Evolutionary conservation across 768 basidiomycete species (phyloP).

Genomic region (Hericium rajendrae): DNA sequence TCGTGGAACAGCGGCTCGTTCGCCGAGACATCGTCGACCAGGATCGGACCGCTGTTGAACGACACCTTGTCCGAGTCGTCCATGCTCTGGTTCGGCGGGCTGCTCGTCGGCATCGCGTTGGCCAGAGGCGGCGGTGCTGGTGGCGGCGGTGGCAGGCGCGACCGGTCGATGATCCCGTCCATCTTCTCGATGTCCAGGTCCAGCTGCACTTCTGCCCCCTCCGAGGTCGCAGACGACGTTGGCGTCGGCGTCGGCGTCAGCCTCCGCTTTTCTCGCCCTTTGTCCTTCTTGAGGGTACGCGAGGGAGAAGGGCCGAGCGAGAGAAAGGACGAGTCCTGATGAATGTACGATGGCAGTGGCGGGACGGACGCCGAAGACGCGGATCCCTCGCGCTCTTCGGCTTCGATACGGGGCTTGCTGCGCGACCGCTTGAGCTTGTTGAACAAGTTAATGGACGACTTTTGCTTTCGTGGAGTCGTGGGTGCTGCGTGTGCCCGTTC

Average conservation of each 20-base stretch:
- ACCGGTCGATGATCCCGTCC: slow-evolving; percentile 70
- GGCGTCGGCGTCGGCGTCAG: slow-evolving; percentile 16
- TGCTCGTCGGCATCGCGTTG: slow-evolving; percentile 14
- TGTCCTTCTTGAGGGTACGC: slow-evolving; percentile 13
- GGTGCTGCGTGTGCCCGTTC: slow-evolving; percentile 12
- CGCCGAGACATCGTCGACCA: slow-evolving; percentile 15
- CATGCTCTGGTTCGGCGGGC: slow-evolving; percentile 34
- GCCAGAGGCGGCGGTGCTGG: background rate
- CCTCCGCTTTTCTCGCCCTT: slow-evolving; percentile 25
- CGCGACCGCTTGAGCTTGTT: slow-evolving; percentile 33
- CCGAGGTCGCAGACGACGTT: slow-evolving; percentile 24
- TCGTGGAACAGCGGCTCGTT: slow-evolving; percentile 28
- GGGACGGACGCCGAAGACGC: slow-evolving; percentile 15
- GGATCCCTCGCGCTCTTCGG: slow-evolving; percentile 28
- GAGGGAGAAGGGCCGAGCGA: slow-evolving; percentile 15
- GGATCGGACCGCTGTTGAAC: slow-evolving; percentile 1
- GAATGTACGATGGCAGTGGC: slow-evolving; percentile 5
- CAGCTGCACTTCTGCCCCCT: slow-evolving; percentile 34
- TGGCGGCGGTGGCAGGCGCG: slow-evolving; percentile 7
- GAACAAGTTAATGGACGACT: slow-evolving; percentile 34
- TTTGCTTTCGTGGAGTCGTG: slow-evolving; percentile 36
- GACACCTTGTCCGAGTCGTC: slow-evolving; percentile 23
- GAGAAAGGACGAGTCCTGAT: slow-evolving; percentile 15
- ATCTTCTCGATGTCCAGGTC: slow-evolving; percentile 68
- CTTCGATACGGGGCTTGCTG: slow-evolving; percentile 29